phyloP scores from a whole-genome alignment of 768 basidiomycete species.

The Dacryopinax primogenitus region DNA sequence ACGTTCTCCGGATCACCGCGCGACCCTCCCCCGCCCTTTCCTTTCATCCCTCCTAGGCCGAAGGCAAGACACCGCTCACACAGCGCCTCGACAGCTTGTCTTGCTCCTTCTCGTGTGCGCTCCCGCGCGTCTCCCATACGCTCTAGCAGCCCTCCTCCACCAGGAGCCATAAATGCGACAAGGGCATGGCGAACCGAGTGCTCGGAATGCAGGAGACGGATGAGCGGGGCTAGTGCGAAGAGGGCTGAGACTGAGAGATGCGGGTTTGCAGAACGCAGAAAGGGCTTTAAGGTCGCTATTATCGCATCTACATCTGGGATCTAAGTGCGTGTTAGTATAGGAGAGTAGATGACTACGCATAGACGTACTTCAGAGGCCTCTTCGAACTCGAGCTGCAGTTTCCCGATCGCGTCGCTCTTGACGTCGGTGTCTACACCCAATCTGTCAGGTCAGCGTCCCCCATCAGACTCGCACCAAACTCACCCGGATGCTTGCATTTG shows the following conservation, averaged over 20 bases:
- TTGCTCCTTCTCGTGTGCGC: conserved; percentile 55
- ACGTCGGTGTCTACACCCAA: conserved; percentile 52
- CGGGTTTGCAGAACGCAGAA: conserved; percentile 67
- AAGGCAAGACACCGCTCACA: conserved; percentile 49
- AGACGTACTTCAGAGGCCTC: conserved; percentile 48
- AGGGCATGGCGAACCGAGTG: conserved; percentile 55
- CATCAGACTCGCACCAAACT: conserved; percentile 4
- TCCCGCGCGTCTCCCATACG: conserved; percentile 69
- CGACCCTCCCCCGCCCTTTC: conserved; percentile 23
- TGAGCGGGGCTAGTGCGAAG: conserved; percentile 50
- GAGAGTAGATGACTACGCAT: conserved; percentile 12
- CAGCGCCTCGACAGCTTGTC: conserved; percentile 59
- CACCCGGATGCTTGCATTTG: conserved; percentile 3
- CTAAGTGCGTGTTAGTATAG: conserved; percentile 30
- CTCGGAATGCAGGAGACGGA: conserved; percentile 47
- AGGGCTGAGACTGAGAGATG: conserved; percentile 69
- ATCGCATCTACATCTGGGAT: conserved; percentile 60
- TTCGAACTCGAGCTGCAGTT: conserved; percentile 65
- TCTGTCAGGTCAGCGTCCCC: conserved; percentile 12
- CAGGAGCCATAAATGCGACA: conserved; percentile 54
- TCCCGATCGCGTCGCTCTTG: conserved; percentile 67
- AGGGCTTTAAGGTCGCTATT: conserved; percentile 55
- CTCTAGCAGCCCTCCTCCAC: conserved; percentile 53
- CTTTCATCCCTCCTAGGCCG: conserved; percentile 34
- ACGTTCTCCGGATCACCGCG: conserved; percentile 56